These are phyloP conservation scores for Fusarium nelsonii DNA, from an alignment of 2,329 filamentous ascomycete genomes.

Conservation along the genomic window DNA sequence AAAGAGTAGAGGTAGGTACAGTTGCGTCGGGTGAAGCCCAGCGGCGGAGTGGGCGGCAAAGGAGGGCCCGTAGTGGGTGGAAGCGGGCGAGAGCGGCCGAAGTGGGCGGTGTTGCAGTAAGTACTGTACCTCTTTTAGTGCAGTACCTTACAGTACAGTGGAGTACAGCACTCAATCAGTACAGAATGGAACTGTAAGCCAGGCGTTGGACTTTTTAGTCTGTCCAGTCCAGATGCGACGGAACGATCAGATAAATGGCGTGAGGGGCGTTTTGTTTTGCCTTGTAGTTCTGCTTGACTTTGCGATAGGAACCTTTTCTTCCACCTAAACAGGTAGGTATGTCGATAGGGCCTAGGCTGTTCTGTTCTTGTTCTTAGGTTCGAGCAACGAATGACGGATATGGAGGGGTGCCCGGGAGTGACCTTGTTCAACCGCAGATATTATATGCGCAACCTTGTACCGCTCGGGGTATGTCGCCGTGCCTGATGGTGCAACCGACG, in stretches of 20 bases:
- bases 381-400: conserved; percentile 33
- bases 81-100: conserved; percentile 42
- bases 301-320: no score
- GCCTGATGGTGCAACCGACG: conserved; percentile 34
- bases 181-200: no score
- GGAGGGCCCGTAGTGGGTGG: conserved; percentile 44
- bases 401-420: conserved; percentile 26
- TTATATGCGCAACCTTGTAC: conserved; percentile 32
- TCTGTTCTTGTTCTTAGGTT: conserved; percentile 6
- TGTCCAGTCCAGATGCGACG: no score
- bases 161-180: no score
- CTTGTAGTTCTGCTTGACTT: no score
- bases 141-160: no score
- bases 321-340: no score
- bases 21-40: conserved; percentile 42
- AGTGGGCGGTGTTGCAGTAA: conserved; percentile 38
- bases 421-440: conserved; percentile 21
- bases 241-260: neutral
- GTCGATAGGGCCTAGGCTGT: neutral
- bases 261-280: neutral
- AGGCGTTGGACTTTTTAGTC: no score
- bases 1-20: neutral
- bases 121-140: no score
- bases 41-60: conserved; percentile 49
- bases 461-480: conserved; percentile 28